phyloP scores from a whole-genome alignment of 495 filamentous ascomycete genomes.

The Aspergillus heteromorphus region DNA sequence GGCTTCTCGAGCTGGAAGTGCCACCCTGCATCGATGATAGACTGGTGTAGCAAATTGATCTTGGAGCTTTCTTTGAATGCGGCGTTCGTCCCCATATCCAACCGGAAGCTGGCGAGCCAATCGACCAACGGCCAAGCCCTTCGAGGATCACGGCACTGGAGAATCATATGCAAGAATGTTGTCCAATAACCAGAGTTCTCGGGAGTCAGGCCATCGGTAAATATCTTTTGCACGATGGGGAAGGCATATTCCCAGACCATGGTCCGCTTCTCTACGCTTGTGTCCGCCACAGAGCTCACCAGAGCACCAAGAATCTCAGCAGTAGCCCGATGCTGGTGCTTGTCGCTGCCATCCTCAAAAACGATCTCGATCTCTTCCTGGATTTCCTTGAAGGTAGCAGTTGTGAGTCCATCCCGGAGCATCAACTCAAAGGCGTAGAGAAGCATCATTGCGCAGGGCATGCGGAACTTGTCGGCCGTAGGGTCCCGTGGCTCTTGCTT shows the following conservation, averaged over 20 bases:
- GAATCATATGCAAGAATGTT: slow-evolving; percentile 81
- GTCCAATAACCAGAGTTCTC: slow-evolving; percentile 94
- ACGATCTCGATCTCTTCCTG: slow-evolving; percentile 67
- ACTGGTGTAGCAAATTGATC: slow-evolving; percentile 84
- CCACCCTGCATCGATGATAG: slow-evolving; percentile 86
- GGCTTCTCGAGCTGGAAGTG: slow-evolving; percentile 93
- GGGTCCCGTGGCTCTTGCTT: slow-evolving; percentile 95
- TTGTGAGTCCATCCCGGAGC: slow-evolving; percentile 60
- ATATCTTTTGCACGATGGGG: slow-evolving; percentile 79
- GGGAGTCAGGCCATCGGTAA: slow-evolving; percentile 84
- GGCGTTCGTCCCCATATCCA: slow-evolving; percentile 93
- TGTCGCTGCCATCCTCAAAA: slow-evolving; percentile 90
- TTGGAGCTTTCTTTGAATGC: slow-evolving; percentile 99
- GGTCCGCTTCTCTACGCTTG: slow-evolving; percentile 60
- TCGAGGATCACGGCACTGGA: slow-evolving; percentile 80
- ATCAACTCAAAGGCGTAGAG: slow-evolving; percentile 86
- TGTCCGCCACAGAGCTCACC: slow-evolving; percentile 67
- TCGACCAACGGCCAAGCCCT: slow-evolving; percentile 81
- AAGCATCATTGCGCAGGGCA: slow-evolving; percentile 77
- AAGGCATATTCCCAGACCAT: slow-evolving; percentile 84
- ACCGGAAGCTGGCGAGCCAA: slow-evolving; percentile 74
- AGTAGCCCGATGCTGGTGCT: slow-evolving; percentile 95
- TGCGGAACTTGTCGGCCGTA: slow-evolving; percentile 77
- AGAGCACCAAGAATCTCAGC: slow-evolving; percentile 89
- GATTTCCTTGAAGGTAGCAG: slow-evolving; percentile 80